phyloP scores from a whole-genome alignment of 2,329 filamentous ascomycete genomes.

The Arthrinium puccinioides region DNA sequence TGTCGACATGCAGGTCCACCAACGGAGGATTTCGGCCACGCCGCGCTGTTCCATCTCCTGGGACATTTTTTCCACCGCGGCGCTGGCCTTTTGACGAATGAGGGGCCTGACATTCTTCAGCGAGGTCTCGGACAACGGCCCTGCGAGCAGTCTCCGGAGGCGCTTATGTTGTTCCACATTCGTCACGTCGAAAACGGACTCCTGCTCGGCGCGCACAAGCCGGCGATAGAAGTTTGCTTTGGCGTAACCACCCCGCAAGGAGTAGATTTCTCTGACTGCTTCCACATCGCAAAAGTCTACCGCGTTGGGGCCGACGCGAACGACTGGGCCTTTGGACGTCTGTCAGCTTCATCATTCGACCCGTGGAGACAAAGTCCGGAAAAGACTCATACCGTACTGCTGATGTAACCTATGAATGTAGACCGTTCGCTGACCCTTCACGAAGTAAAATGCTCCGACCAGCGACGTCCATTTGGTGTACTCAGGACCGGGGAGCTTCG shows the following conservation, averaged over 20 bases:
- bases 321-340: constrained; percentile 6
- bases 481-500: constrained; percentile 6
- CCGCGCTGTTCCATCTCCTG: constrained; percentile 32
- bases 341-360: not conserved
- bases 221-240: constrained; percentile 19
- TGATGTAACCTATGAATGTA: constrained; percentile 5
- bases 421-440: constrained; percentile 1
- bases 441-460: not conserved
- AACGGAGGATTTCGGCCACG: constrained; percentile 32
- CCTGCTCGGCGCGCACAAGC: constrained; percentile 5
- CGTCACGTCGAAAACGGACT: constrained; percentile 31
- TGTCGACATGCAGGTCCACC: constrained; percentile 46
- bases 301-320: constrained; percentile 14
- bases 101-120: constrained; percentile 22
- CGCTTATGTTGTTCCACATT: constrained; percentile 30
- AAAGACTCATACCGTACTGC: constrained; percentile 1
- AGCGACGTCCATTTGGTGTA: constrained; percentile 4
- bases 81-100: constrained; percentile 26
- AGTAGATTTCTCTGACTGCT: constrained; percentile 18
- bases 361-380: not conserved
- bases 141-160: constrained; percentile 33
- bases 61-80: constrained; percentile 34
- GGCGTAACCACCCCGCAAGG: constrained; percentile 18
- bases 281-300: constrained; percentile 17
- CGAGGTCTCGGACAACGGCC: constrained; percentile 28